Evolutionary conservation across 805 yeast genomes (phyloP).

Genomic region (Spathaspora girioi): DNA sequence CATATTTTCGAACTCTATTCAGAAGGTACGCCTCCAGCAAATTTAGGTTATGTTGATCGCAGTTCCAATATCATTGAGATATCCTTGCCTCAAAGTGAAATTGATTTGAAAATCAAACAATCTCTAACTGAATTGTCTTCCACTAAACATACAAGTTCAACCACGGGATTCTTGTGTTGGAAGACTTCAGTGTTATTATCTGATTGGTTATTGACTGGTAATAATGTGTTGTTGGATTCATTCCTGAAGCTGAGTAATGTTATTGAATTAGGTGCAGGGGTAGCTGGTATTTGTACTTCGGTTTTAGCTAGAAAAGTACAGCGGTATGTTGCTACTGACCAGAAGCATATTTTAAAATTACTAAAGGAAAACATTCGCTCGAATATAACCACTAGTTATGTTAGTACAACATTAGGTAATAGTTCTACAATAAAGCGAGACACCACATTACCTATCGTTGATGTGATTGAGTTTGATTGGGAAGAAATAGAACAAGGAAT

Average conservation of each 20-base stretch:
- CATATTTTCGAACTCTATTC: conserved; percentile 33
- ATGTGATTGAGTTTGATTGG: conserved; percentile 60
- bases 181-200: conserved; percentile 43
- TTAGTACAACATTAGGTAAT: conserved; percentile 5
- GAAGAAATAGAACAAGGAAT: conserved; percentile 41
- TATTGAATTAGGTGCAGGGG: conserved; percentile 64
- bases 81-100: conserved; percentile 14
- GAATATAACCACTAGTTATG: conserved; percentile 23
- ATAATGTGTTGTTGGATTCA: neutral
- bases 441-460: conserved; percentile 22
- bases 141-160: conserved; percentile 33
- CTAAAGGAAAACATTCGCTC: conserved; percentile 41
- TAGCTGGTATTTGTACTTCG: conserved; percentile 47
- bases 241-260: conserved; percentile 11
- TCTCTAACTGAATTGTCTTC: conserved; percentile 32
- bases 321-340: conserved; percentile 56
- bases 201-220: conserved; percentile 47
- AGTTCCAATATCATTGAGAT: conserved; percentile 19
- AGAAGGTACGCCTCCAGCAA: conserved; percentile 20
- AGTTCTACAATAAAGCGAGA: neutral
- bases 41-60: conserved; percentile 36
- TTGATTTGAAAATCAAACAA: conserved; percentile 29
- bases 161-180: conserved; percentile 68
- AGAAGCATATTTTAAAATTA: conserved; percentile 49
- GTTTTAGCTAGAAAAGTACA: conserved; percentile 28